Evolutionary conservation across 257 asterid species (phyloP).

Genomic region (Solanum habrochaites): DNA sequence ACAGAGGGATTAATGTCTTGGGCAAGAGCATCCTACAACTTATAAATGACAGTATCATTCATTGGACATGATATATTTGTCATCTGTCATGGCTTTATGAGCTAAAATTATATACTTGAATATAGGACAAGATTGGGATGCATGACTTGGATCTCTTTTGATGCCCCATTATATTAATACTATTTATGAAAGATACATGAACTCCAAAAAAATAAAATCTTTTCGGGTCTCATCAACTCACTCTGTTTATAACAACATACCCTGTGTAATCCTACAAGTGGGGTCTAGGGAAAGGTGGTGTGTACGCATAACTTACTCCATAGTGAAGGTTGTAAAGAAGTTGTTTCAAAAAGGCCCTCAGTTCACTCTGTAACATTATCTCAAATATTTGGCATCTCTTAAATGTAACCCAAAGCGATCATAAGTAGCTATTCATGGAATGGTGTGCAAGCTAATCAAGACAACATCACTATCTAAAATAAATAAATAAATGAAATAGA

Average conservation of each 20-base stretch:
- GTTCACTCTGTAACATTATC: neutral
- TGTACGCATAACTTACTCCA: neutral
- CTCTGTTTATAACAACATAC: neutral
- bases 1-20: no score
- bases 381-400: neutral
- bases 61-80: no score
- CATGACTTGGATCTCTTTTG: neutral
- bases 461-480: neutral
- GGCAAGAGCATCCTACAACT: no score
- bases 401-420: neutral
- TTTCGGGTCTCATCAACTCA: neutral
- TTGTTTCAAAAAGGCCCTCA: neutral
- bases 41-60: no score
- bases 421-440: neutral
- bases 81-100: no score
- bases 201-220: no score
- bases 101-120: neutral
- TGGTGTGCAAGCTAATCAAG: neutral
- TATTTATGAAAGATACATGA: neutral
- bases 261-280: neutral
- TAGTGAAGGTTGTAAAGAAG: neutral
- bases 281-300: neutral
- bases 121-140: neutral
- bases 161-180: neutral
- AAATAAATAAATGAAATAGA: neutral